These are phyloP conservation scores for Chromera velia DNA, from an alignment of 73 alveolate species.

Conservation along the genomic window DNA sequence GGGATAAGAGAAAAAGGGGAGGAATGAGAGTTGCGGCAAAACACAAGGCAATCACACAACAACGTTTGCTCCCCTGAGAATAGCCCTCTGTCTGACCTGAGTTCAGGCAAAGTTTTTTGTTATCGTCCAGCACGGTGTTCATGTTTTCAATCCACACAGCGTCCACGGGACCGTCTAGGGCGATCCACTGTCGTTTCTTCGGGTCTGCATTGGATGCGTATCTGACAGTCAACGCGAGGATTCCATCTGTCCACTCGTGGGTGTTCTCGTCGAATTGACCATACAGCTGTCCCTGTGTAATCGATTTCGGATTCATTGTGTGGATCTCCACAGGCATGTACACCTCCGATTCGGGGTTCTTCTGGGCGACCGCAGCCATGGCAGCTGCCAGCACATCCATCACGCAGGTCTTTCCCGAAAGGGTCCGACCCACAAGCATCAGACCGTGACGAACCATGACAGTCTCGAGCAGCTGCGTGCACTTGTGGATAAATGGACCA, in stretches of 20 bases:
- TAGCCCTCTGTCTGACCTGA: too few species aligned
- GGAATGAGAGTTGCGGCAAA: too few species aligned
- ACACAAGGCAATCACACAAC: too few species aligned
- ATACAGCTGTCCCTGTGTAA: constrained; percentile 86
- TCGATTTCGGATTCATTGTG: constrained; percentile 58
- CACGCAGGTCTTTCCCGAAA: constrained; percentile 81
- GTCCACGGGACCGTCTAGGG: constrained; percentile 99
- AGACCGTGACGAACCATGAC: constrained; percentile 90
- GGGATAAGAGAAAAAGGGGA: too few species aligned
- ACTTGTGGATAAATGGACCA: constrained; percentile 82
- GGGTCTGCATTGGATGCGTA: constrained; percentile 80
- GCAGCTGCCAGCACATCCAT: constrained; percentile 65
- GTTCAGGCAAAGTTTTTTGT: constrained; percentile 88
- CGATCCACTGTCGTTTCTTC: constrained; percentile 83
- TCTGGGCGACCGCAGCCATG: constrained; percentile 58
- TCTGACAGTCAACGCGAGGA: constrained; percentile 57
- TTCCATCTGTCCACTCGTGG: constrained; percentile 97
- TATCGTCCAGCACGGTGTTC: constrained; percentile 94
- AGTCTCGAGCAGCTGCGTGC: constrained; percentile 96
- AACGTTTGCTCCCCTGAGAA: too few species aligned
- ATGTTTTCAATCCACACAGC: constrained; percentile 97
- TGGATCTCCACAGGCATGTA: constrained; percentile 36
- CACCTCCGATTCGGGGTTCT: constrained; percentile 9
- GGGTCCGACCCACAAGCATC: constrained; percentile 84
- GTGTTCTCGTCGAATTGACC: constrained; percentile 92